Percentiles rank a stretch among this genome's conserved stretches.
Evolutionary conservation across 331 rosid genomes (phyloP).

Genomic region (Quercus lobata): DNA sequence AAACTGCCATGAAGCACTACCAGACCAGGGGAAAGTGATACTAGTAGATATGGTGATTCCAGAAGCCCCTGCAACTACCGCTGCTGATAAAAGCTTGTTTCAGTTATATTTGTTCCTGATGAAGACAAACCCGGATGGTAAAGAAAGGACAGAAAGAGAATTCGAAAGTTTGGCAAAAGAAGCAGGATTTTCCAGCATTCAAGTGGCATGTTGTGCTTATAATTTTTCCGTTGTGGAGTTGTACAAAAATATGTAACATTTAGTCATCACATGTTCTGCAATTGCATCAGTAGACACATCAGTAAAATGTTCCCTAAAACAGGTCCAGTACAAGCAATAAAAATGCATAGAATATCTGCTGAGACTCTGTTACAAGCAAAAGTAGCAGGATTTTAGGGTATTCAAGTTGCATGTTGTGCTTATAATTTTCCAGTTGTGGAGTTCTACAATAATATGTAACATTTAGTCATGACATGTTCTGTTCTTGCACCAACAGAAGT

Average conservation of each 20-base stretch:
- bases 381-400: conserved; percentile 17
- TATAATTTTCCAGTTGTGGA: conserved; percentile 16
- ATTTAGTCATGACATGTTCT: not conserved
- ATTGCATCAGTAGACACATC: not conserved
- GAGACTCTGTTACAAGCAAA: conserved; percentile 1
- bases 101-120: conserved; percentile 17
- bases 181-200: conserved; percentile 21
- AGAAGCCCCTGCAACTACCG: conserved; percentile 9
- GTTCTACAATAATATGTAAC: conserved; percentile 1
- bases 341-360: not conserved
- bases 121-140: not conserved
- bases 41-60: conserved; percentile 17
- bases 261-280: not conserved
- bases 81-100: conserved; percentile 20
- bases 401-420: conserved; percentile 3
- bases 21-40: conserved; percentile 20
- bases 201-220: conserved; percentile 4
- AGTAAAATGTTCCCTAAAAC: not conserved
- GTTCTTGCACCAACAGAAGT: not conserved
- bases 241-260: not conserved
- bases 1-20: conserved; percentile 25
- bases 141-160: conserved; percentile 15
- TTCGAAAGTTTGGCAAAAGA: conserved; percentile 4
- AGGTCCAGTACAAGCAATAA: not conserved
- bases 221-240: conserved; percentile 20